Evolutionary conservation across 441 rosid genomes (phyloP).

Genomic region (Gossypium davidsonii): DNA sequence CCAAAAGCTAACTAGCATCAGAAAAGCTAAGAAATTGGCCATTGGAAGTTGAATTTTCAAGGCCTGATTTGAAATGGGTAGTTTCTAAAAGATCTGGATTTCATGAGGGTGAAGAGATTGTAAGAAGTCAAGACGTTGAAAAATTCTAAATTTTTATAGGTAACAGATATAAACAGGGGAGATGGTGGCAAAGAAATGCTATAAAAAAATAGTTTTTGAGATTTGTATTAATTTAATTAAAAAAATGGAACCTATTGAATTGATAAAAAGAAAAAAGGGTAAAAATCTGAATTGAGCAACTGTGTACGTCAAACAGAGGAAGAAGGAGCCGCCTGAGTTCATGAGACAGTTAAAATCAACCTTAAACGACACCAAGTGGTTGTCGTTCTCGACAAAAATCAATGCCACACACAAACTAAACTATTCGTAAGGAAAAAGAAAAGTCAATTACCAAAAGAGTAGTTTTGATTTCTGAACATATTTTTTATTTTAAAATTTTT

Average conservation of each 20-base stretch:
- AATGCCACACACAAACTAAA: neutral
- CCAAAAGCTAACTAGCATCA: constrained; percentile 23
- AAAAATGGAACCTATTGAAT: neutral
- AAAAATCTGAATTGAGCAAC: neutral
- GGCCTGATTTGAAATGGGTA: constrained; percentile 33
- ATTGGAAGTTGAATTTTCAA: constrained; percentile 28
- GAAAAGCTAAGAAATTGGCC: constrained; percentile 30
- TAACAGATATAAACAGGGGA: neutral
- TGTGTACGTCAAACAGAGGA: neutral
- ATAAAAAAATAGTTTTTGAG: constrained; percentile 1
- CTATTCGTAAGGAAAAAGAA: no score
- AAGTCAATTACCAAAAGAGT: no score
- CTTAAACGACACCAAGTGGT: neutral
- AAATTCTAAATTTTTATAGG: constrained; percentile 1
- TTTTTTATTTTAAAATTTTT: no score
- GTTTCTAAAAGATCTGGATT: constrained; percentile 31
- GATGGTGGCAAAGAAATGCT: constrained; percentile 25
- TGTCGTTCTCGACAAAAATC: neutral
- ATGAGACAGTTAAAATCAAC: neutral
- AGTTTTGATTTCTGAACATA: no score
- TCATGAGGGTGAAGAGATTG: constrained; percentile 16
- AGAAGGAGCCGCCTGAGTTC: neutral
- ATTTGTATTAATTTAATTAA: neutral
- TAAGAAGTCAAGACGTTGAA: constrained; percentile 35
- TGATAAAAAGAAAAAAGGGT: neutral